Base-by-base conservation (phyloP, 768 basidiomycete genomes). In the Strobilomyces echinocephalus region DNA sequence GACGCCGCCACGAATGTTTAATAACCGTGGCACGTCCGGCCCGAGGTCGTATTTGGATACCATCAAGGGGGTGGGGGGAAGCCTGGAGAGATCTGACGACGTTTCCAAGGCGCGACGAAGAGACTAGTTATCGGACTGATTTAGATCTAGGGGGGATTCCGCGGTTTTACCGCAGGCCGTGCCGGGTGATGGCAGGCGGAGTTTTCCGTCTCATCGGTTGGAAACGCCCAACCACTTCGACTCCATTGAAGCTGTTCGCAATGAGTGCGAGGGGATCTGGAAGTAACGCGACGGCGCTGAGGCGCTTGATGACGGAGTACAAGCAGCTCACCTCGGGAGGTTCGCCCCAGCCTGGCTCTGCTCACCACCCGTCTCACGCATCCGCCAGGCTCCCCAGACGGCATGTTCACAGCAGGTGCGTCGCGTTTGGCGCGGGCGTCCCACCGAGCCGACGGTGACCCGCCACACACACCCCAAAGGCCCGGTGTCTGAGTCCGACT, bases 231-330 rank as follows among this genome's bases (percentile, higher is more conserved):
- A 24, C 24, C 24, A 24, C 24, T 2, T 24, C 24, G 24, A 24
- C 24, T 24, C 4, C n/a, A n/a, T 24, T 4, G 2, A 24, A 24
- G 24, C 24, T 24, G 24, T 39, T 20, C n/a, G 30, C 30, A 11
- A 84, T 84, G 84, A 76, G 74, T 66, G 67, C 79, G 56, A 78
- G 84, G 67, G 68, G 71, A 38, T 75, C 81, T 18, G 57, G 33
- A 11, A 76, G 68, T 49, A 83, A 72, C 58, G 72, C 84, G 33
- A 94, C 91, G 7, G 93, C 93, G 10, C 74, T 91, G 43, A 80
- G 89, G 56, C 79, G 93, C 41, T 76, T 95, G 49, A 95, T 95
- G 94, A 93, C 88, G 2, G 93, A 97, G 64, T 92, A 92, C 76
- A 89, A 85, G 69, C 88, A 89, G 60, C 78, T 92, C 63, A 89